These are phyloP conservation scores for Rauvolfia tetraphylla DNA, from an alignment of 257 asterid genomes.

Conservation along the genomic window DNA sequence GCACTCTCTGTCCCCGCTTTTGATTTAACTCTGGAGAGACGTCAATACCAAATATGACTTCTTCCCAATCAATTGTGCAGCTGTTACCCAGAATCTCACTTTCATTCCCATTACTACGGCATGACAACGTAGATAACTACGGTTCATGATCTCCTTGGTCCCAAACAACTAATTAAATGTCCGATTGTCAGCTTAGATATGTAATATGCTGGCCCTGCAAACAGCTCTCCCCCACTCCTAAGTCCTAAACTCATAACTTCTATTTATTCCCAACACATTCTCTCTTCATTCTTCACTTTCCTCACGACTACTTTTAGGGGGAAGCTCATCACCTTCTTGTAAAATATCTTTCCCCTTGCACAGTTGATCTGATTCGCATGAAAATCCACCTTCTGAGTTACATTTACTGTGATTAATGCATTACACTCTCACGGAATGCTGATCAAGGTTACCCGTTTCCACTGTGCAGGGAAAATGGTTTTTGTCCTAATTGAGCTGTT, in stretches of 20 bases:
- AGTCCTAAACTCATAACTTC: conserved; percentile 14
- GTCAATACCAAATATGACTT: too few species aligned
- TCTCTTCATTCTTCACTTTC: conserved; percentile 29
- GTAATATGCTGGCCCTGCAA: conserved; percentile 24
- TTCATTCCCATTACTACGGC: background rate
- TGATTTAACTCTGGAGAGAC: too few species aligned
- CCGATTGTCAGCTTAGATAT: conserved; percentile 37
- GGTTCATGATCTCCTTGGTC: background rate
- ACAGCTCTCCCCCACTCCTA: conserved; percentile 16
- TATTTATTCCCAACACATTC: conserved; percentile 57
- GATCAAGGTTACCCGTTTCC: background rate
- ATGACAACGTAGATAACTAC: background rate
- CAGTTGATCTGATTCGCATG: background rate
- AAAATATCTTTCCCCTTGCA: background rate
- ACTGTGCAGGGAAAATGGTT: conserved; percentile 29
- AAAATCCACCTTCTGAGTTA: background rate
- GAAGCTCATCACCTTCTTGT: background rate
- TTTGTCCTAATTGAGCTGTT: conserved; percentile 14
- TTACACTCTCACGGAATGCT: background rate
- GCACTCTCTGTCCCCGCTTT: background rate
- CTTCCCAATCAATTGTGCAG: background rate
- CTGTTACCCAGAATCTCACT: background rate
- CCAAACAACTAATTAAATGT: conserved; percentile 5
- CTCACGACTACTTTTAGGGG: background rate
- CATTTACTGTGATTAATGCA: background rate